Percentiles rank a stretch among this genome's conserved stretches.
Evolutionary conservation across 2,329 filamentous ascomycete genomes (phyloP).

Genomic region (Fragosphaeria purpurea): DNA sequence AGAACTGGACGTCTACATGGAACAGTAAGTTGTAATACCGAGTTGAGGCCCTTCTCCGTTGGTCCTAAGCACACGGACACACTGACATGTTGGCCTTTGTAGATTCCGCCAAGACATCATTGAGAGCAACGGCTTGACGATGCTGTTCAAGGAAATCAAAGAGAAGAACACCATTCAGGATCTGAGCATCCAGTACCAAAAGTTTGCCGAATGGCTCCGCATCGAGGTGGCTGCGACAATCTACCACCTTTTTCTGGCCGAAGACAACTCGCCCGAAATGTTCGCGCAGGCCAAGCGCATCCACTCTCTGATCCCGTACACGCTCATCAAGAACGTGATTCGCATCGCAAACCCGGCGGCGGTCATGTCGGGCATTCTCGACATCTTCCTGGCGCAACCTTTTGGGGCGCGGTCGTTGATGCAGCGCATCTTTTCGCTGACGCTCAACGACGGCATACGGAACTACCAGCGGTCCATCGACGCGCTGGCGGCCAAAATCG

Average conservation of each 20-base stretch:
- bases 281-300: conserved; percentile 92
- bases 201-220: conserved; percentile 95
- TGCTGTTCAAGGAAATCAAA: conserved; percentile 85
- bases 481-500: conserved; percentile 63
- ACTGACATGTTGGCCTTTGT: neutral
- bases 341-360: conserved; percentile 91
- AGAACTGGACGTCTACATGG: conserved; percentile 96
- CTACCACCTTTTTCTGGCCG: conserved; percentile 93
- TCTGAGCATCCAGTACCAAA: conserved; percentile 89
- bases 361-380: conserved; percentile 91
- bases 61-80: too few species aligned
- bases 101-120: conserved; percentile 58
- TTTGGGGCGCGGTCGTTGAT: conserved; percentile 84
- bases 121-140: conserved; percentile 75
- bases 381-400: conserved; percentile 91
- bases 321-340: conserved; percentile 91
- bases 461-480: conserved; percentile 83
- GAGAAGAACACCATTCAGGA: conserved; percentile 81
- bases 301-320: conserved; percentile 89
- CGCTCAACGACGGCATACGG: conserved; percentile 80
- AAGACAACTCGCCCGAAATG: conserved; percentile 94
- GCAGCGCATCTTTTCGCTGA: conserved; percentile 89
- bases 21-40: conserved; percentile 51
- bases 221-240: conserved; percentile 96
- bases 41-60: too few species aligned